Evolutionary conservation across 1,284 basidiomycete species (phyloP), one percentile per base, ranked within the genome.

Genomic region (Papiliotrema nemorosa): DNA sequence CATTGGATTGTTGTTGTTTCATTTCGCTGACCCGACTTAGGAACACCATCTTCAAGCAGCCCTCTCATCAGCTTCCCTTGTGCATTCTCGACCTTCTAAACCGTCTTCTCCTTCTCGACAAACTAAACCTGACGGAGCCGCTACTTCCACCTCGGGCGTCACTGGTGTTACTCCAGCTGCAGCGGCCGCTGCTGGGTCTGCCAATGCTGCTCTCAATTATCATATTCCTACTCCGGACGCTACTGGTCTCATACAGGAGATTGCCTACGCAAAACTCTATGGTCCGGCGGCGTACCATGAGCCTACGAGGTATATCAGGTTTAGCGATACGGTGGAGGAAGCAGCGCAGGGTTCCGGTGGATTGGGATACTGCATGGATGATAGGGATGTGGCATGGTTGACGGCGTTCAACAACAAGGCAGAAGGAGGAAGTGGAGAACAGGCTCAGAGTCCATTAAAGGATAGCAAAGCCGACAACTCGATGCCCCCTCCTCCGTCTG

Each of bases 301-400:
- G 62, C 85, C 90, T 3, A 71, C 80, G 37, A 83, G 86, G 0
- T 94, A 90, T 72, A 81, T 96, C 53, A 84, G 85, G 55, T 89
- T 84, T 43, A 93, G 90, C 9, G 84, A 90, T 62, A 91, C 89
- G 2, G 84, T 89, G 57, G 96, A 99, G 67, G 91, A 97, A 70
- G 69, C 60, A 54, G 69, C 49, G 26, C 62, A 64, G 14, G 75
- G 75, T 10, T 55, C 58, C 38, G 72, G 72, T 20, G 78, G 78
- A 3, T 47, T 76, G 41, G 68, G 69, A 22, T 97, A 98, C 72
- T 88, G 85, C 62, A 88, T 97, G 86, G 96, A 98, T 67, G 96
- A 98, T 72, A 87, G 90, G 34, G 96, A 98, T 76, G 84, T 87
- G 62, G 86, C 88, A 51, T 98, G 94, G 93, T 81, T 98, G 34